Conservation (phyloP, 2,329 filamentous ascomycete species). For the Zasmidium angulare region DNA sequence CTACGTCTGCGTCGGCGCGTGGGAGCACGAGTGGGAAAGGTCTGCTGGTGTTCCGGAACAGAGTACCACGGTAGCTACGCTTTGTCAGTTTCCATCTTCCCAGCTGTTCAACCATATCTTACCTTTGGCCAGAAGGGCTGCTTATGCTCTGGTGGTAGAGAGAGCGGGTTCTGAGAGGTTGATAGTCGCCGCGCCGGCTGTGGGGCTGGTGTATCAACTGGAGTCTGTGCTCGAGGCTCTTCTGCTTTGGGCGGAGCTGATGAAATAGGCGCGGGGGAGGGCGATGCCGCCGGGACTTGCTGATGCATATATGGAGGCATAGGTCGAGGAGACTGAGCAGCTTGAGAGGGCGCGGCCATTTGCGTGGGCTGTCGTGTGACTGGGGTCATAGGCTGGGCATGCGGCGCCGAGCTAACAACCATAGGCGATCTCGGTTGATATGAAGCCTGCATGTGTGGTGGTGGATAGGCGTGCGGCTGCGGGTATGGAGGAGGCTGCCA, state of each 20-base stretch:
- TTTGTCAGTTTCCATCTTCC: conserved; percentile 7
- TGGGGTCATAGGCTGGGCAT: conserved; percentile 50
- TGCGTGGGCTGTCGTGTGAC: conserved; percentile 40
- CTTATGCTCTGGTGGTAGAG: conserved; percentile 17
- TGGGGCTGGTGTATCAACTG: conserved; percentile 19
- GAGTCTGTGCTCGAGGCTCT: conserved; percentile 18
- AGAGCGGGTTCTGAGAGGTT: conserved; percentile 18
- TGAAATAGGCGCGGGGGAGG: conserved; percentile 13
- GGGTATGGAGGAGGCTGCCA: conserved; percentile 42
- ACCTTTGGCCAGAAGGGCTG: conserved; percentile 22
- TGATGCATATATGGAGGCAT: conserved; percentile 22
- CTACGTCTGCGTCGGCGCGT: conserved; percentile 47
- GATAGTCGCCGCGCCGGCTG: conserved; percentile 18
- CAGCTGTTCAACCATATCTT: neutral
- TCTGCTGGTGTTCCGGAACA: conserved; percentile 45
- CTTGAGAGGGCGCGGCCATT: conserved; percentile 33
- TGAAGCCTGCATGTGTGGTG: conserved; percentile 35
- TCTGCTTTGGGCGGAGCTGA: conserved; percentile 14
- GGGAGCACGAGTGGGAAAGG: conserved; percentile 55
- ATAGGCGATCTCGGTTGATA: conserved; percentile 42
- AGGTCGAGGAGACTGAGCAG: conserved; percentile 28
- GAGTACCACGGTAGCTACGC: conserved; percentile 61
- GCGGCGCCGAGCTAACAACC: conserved; percentile 47
- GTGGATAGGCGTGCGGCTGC: conserved; percentile 41
- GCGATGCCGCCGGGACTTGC: conserved; percentile 12